A percentile compares a stretch with the other conserved stretches of the same genome.
Evolutionary conservation across 169 alveolate species (phyloP).

Genomic region (Plasmodium inui): DNA sequence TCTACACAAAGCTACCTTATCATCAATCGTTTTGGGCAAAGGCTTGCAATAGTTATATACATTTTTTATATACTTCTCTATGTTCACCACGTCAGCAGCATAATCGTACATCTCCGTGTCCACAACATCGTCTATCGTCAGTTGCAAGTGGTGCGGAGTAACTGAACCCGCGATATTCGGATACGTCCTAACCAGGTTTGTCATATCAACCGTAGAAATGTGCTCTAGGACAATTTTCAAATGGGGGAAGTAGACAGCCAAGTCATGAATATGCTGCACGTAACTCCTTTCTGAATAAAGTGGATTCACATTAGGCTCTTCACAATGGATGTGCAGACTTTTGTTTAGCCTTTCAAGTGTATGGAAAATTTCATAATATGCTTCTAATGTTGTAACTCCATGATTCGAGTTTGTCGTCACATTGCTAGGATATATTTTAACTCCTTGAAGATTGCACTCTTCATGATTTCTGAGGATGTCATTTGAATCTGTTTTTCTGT

Average conservation of each 20-base stretch:
- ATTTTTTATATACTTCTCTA: conserved; percentile 77
- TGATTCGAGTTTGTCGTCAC: conserved; percentile 84
- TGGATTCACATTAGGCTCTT: conserved; percentile 80
- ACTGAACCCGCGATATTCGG: conserved; percentile 79
- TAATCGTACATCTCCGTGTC: conserved; percentile 56
- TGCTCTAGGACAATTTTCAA: conserved; percentile 86
- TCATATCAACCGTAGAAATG: conserved; percentile 75
- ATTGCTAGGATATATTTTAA: conserved; percentile 84
- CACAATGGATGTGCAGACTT: conserved; percentile 86
- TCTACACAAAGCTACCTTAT: conserved; percentile 79
- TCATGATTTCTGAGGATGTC: conserved; percentile 78
- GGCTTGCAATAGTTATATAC: conserved; percentile 86
- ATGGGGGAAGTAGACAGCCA: conserved; percentile 78
- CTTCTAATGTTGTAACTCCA: conserved; percentile 80
- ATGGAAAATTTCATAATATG: conserved; percentile 79
- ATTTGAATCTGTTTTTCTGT: conserved; percentile 71
- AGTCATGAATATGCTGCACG: conserved; percentile 74
- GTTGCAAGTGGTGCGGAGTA: conserved; percentile 72
- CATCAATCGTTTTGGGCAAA: conserved; percentile 79
- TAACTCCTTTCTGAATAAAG: conserved; percentile 80
- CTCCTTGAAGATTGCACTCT: conserved; percentile 83
- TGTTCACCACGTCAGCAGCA: conserved; percentile 72
- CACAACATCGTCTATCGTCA: conserved; percentile 69
- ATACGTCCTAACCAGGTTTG: conserved; percentile 70
- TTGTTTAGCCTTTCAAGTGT: conserved; percentile 80